Base-by-base conservation (phyloP, 495 filamentous ascomycete species). In the Penicillium odoratum region DNA sequence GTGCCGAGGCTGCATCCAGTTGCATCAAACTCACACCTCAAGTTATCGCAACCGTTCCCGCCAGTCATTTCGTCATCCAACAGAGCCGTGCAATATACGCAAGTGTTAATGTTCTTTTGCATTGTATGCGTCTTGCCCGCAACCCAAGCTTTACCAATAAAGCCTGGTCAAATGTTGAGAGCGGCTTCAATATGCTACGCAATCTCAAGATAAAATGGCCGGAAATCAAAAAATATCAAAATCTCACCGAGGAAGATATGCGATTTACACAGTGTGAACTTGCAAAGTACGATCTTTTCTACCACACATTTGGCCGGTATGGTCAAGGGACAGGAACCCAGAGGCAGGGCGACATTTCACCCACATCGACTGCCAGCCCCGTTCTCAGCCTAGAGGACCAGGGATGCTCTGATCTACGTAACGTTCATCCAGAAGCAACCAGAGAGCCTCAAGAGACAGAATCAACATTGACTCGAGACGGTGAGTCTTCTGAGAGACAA, bases 191-290 rank as follows among this genome's bases (percentile, higher is more conserved):
- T 13, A 56, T 61, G 48, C 43, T 61, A 1, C 43, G 48, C 18
- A 28, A 61, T 18, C 34, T 57, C 26, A 61, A 57, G 44, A 57
- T 61, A 26, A 48, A 61, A 21, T 61, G 58, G 58, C 58, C 58
- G 8, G 58, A 61, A 16, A 56, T 61, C 26, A 57, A 61, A 18
- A 61, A 53, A 26, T 61, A 61, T 15, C 58, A 61, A 15, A 2
- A 42, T 8, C 31, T 57, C 10, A 57, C 53, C 1, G 48, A 56
- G 45, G 46, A 56, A 29, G 58, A 61, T 11, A 54, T 59, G 45
- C 13, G 43, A 1, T 18, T 26, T 10, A 59, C 57, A n/a, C 51
- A 59, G 34, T 44, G n/a, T 15, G 34, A 54, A n/a, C 51, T 54
- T 9, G 38, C 30, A 3, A 59, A 50, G 33, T 34, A 55, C 25